phyloP scores from a whole-genome alignment of 2,329 filamentous ascomycete genomes.

The Ceratocystis huliohia region DNA sequence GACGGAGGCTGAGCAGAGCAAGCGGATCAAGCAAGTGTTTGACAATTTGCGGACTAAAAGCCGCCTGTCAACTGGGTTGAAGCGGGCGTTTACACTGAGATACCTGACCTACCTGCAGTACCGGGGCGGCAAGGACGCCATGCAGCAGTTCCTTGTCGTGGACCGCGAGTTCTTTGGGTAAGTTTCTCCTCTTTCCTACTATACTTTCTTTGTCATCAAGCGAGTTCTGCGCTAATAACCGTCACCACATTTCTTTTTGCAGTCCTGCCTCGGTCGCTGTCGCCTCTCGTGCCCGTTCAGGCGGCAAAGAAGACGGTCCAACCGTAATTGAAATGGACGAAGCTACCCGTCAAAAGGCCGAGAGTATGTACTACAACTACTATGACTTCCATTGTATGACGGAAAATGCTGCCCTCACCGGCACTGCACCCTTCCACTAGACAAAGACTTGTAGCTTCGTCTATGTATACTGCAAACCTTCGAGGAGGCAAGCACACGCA shows the following conservation, averaged over 20 bases:
- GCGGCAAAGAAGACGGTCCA: slow-evolving; percentile 37
- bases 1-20: slow-evolving; percentile 51
- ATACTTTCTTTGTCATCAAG: neutral
- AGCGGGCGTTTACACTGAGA: slow-evolving; percentile 61
- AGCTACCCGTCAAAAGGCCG: slow-evolving; percentile 38
- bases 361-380: slow-evolving; percentile 39
- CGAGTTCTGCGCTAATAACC: slow-evolving; percentile 12
- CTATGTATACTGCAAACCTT: neutral
- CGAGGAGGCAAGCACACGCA: neutral
- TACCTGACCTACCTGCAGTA: slow-evolving; percentile 81
- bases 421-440: slow-evolving; percentile 41
- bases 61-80: slow-evolving; percentile 50
- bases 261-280: slow-evolving; percentile 37
- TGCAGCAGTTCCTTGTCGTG: slow-evolving; percentile 71
- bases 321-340: slow-evolving; percentile 38
- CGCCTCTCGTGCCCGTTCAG: slow-evolving; percentile 30
- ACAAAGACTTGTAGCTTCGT: neutral
- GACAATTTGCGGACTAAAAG: slow-evolving; percentile 62
- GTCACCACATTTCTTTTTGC: neutral
- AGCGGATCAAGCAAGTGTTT: slow-evolving; percentile 69
- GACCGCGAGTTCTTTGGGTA: slow-evolving; percentile 82
- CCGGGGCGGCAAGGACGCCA: slow-evolving; percentile 66
- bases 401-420: slow-evolving; percentile 34
- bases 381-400: slow-evolving; percentile 41
- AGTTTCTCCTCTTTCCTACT: slow-evolving; percentile 25